Base-by-base conservation (phyloP, 2,329 filamentous ascomycete genomes). In the Aaosphaeria pasadenensis region DNA sequence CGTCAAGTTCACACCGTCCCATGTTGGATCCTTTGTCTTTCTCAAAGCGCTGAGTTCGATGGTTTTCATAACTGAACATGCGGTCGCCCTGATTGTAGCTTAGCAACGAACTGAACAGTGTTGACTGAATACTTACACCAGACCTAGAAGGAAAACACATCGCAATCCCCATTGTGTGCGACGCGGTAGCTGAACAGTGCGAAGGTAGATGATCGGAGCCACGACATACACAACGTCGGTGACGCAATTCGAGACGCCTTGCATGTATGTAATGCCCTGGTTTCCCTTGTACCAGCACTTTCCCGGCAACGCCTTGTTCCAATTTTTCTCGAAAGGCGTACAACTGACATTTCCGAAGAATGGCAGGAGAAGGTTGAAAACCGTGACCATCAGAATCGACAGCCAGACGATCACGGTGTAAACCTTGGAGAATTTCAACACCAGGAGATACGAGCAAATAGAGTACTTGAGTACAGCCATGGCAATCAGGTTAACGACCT, bases 191-290 rank as follows among this genome's bases (percentile, higher is more conserved):
- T 66, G 60, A 3, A 64, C 49, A 9, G 50, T 55, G 4, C 50
- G 56, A 4, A 67, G 49, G 35, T 65, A 67, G 11, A 62, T 36
- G 11, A 64, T 52, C 2, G 60, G 61, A 1, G 62, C 62, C 6
- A 59, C 56, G 4, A 62, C 56, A 36, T 64, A 63, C 0, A 67
- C 52, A 0, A 64, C 33, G 24, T 67, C 62, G 3, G 60, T 67
- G 36, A 63, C 30, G 40, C 57, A 57, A 43, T 67, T 67, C 5
- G 52, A 56, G 6, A 60, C 47, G 6, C 52, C 58, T 49, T 65
- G 60, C 1, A 56, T 56, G 30, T 65, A 59, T 5, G 51, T 51
- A n/a, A 63, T 42, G 4, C 48, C 46, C 7, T 48, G 39, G 5
- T 53, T 50, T 9, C 49, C 48, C 33, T 58, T 55, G 38, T 57